Conservation (phyloP, 2,329 filamentous ascomycete genomes). For the Peltaster fructicola region DNA sequence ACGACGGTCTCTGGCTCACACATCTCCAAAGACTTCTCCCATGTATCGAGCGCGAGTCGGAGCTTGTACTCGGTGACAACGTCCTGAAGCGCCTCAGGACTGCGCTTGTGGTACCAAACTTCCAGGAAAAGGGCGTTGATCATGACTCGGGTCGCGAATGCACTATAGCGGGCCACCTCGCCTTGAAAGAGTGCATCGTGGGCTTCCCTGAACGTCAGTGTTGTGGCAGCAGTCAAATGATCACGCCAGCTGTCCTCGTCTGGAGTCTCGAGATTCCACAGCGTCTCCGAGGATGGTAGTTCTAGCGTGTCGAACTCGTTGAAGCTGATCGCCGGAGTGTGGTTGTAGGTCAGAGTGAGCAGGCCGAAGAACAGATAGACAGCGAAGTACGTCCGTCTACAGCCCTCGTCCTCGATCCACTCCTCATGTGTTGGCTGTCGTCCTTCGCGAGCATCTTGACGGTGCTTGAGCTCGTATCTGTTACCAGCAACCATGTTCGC, state of each 20-base stretch:
- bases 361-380: conserved; percentile 98
- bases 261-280: conserved; percentile 72
- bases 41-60: conserved; percentile 87
- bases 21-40: conserved; percentile 87
- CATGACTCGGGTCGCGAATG: conserved; percentile 93
- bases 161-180: conserved; percentile 77
- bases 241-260: conserved; percentile 79
- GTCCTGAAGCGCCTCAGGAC: conserved; percentile 90
- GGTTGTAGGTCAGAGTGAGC: conserved; percentile 88
- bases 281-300: conserved; percentile 77
- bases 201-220: conserved; percentile 78
- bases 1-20: conserved; percentile 82
- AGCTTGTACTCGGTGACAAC: conserved; percentile 98
- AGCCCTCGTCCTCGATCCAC: conserved; percentile 95
- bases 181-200: conserved; percentile 94
- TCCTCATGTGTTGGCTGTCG: conserved; percentile 62
- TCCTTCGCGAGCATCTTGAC: conserved; percentile 69
- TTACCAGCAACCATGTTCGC: conserved; percentile 98
- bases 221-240: conserved; percentile 49
- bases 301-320: conserved; percentile 92
- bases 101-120: conserved; percentile 98
- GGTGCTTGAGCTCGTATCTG: conserved; percentile 85
- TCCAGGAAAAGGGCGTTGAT: conserved; percentile 97
- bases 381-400: conserved; percentile 89
- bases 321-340: conserved; percentile 94